phyloP scores from a whole-genome alignment of 2,329 filamentous ascomycete species.

The Emergomyces africanus region DNA sequence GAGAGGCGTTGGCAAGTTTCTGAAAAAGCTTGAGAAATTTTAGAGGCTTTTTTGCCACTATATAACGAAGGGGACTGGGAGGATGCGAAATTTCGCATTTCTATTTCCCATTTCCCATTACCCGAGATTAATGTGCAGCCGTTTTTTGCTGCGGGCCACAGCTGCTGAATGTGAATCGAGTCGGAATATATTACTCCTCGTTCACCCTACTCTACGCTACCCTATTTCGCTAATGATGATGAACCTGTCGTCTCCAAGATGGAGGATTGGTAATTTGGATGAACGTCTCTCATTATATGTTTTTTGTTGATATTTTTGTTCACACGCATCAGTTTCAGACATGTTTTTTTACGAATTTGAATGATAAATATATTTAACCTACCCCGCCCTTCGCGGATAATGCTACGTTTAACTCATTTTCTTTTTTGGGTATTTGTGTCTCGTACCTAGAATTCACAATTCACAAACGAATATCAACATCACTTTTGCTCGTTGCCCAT shows the following conservation, averaged over 20 bases:
- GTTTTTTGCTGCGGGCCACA: neutral
- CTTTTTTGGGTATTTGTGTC: neutral
- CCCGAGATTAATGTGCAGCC: neutral
- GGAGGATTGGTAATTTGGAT: neutral
- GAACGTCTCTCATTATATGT: neutral
- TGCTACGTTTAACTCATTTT: neutral
- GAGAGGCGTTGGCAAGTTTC: slow-evolving; percentile 22
- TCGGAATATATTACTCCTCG: neutral
- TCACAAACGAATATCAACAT: neutral
- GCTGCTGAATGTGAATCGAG: neutral
- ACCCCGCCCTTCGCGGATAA: neutral
- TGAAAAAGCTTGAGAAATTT: slow-evolving; percentile 23
- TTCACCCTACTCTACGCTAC: neutral
- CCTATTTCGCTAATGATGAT: neutral
- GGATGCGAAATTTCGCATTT: neutral
- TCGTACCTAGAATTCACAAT: neutral
- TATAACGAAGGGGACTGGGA: neutral
- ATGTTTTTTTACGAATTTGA: neutral
- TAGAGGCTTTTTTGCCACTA: neutral
- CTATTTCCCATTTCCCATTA: neutral
- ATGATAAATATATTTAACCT: neutral
- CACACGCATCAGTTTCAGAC: neutral
- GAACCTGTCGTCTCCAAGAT: neutral
- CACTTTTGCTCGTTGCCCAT: neutral
- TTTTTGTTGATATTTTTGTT: neutral